A percentile compares a stretch with the other conserved stretches of the same genome.
Conservation (phyloP, 345 rosid genomes). For the Melastoma malabathricum region DNA sequence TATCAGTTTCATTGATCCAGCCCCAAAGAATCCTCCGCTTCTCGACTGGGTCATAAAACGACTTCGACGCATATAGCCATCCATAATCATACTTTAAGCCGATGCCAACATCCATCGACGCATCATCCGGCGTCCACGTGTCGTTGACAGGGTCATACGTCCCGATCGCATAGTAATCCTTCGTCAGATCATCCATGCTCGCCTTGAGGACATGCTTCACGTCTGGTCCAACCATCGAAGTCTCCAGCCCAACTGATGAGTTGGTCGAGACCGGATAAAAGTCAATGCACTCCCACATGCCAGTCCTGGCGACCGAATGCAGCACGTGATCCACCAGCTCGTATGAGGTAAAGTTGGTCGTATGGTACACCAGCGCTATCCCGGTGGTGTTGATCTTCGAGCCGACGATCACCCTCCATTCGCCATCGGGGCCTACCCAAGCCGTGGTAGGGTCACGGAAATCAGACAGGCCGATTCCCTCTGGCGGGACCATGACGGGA, state of each 20-base stretch:
- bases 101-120: conserved; percentile 61
- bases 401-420: conserved; percentile 62
- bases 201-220: conserved; percentile 80
- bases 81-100: conserved; percentile 77
- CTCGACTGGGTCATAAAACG: conserved; percentile 62
- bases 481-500: conserved; percentile 67
- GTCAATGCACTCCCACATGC: conserved; percentile 99
- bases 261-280: conserved; percentile 66
- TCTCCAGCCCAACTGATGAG: conserved; percentile 44
- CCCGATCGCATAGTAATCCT: conserved; percentile 72
- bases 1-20: conserved; percentile 90
- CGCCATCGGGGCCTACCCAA: conserved; percentile 54
- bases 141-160: conserved; percentile 42
- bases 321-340: conserved; percentile 29
- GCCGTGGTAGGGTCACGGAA: conserved; percentile 91
- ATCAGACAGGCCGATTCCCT: conserved; percentile 37
- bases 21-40: conserved; percentile 78
- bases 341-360: conserved; percentile 38
- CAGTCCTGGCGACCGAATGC: conserved; percentile 69
- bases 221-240: conserved; percentile 50
- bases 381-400: conserved; percentile 51
- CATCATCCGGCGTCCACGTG: conserved; percentile 79
- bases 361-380: conserved; percentile 51
- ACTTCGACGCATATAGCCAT: conserved; percentile 74
- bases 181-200: conserved; percentile 65